These are phyloP conservation scores for Stephanodiscus triporus DNA, from an alignment of 108 stramenopile genomes.

Conservation along the genomic window DNA sequence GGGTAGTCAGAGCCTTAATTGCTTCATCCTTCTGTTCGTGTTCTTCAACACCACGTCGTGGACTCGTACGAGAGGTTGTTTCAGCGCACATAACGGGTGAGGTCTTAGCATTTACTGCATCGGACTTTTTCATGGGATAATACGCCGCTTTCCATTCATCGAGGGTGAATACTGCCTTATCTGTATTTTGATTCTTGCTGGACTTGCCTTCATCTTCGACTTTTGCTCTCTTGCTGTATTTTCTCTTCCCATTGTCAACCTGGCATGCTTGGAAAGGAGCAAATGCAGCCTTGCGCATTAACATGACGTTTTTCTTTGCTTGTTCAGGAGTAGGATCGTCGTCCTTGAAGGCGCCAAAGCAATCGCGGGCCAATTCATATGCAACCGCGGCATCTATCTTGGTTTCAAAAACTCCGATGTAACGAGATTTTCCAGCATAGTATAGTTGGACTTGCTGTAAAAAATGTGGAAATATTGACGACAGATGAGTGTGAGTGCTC, in stretches of 20 bases:
- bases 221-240: neutral
- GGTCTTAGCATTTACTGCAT: neutral
- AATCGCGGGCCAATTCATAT: constrained; percentile 66
- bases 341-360: constrained; percentile 1
- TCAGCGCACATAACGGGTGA: neutral
- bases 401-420: constrained; percentile 86
- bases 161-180: neutral
- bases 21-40: neutral
- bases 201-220: neutral
- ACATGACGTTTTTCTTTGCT: constrained; percentile 19
- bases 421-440: constrained; percentile 80
- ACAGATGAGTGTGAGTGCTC: neutral
- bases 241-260: constrained; percentile 5
- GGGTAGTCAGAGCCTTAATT: neutral
- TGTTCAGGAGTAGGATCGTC: constrained; percentile 19
- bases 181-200: constrained; percentile 1
- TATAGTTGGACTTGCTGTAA: constrained; percentile 79
- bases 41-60: neutral
- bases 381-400: constrained; percentile 79
- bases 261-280: constrained; percentile 1
- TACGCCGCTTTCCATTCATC: neutral
- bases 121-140: constrained; percentile 3
- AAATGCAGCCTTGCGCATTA: constrained; percentile 33
- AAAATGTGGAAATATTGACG: neutral
- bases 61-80: neutral